Conservation (phyloP, 176 grass and related monocot genomes). For the Typha latifolia region DNA sequence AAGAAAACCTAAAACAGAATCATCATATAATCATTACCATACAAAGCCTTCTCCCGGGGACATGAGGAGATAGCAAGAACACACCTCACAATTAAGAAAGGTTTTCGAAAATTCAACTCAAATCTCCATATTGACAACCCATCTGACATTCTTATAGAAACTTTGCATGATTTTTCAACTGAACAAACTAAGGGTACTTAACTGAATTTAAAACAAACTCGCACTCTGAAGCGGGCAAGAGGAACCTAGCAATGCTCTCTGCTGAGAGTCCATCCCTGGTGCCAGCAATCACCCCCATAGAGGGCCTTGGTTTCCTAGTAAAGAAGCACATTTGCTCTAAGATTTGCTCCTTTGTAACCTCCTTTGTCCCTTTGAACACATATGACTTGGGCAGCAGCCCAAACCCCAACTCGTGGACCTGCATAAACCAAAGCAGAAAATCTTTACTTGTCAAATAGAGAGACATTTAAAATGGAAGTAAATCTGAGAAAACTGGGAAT, state of each 20-base stretch:
- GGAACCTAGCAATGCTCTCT: constrained; percentile 77
- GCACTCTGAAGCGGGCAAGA: constrained; percentile 80
- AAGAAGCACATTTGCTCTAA: constrained; percentile 93
- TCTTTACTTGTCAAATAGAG: not conserved
- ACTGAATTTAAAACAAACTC: constrained; percentile 91
- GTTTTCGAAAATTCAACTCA: not conserved
- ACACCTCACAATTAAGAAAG: too few relatives aligned
- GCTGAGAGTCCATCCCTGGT: constrained; percentile 64
- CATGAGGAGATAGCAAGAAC: too few relatives aligned
- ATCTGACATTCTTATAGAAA: constrained; percentile 3
- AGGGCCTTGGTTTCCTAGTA: constrained; percentile 52
- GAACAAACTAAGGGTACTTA: constrained; percentile 23
- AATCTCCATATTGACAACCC: not conserved
- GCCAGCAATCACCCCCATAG: constrained; percentile 60
- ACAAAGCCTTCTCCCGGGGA: too few relatives aligned
- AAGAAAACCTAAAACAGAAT: too few relatives aligned
- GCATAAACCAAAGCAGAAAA: constrained; percentile 21
- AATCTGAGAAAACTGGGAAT: not conserved
- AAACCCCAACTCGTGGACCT: constrained; percentile 92
- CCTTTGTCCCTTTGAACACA: constrained; percentile 85
- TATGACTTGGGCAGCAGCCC: constrained; percentile 82
- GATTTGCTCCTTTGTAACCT: constrained; percentile 83
- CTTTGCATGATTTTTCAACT: constrained; percentile 6
- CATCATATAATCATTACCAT: too few relatives aligned
- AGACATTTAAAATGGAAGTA: constrained; percentile 6